Percentiles rank a stretch among this genome's conserved stretches.
These are phyloP conservation scores for Skeletonema grethae DNA, from an alignment of 108 stramenopile genomes.

Conservation along the genomic window DNA sequence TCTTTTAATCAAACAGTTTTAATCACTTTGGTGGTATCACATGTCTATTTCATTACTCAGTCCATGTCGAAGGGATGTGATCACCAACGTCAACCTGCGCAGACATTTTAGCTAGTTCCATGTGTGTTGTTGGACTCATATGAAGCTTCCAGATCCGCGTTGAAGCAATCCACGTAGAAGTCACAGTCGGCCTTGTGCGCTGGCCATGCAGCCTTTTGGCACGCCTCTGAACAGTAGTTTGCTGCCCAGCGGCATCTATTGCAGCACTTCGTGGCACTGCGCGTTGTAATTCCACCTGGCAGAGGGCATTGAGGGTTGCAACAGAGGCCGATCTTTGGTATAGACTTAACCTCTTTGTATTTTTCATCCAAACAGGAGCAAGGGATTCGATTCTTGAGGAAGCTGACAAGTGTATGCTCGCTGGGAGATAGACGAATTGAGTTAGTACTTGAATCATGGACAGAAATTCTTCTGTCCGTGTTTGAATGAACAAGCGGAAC, in stretches of 20 bases:
- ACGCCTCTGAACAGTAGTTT: not conserved
- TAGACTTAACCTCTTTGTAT: not conserved
- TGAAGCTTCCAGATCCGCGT: not conserved
- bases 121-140: not conserved
- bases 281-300: not conserved
- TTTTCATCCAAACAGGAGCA: not conserved
- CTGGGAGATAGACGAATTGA: not conserved
- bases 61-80: too few relatives aligned
- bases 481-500: too few relatives aligned
- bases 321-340: not conserved
- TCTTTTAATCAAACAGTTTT: too few relatives aligned
- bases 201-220: not conserved
- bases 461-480: too few relatives aligned
- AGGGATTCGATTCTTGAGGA: not conserved
- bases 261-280: not conserved
- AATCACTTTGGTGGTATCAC: too few relatives aligned
- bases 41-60: too few relatives aligned
- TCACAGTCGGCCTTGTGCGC: not conserved
- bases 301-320: not conserved
- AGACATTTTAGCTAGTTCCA: too few relatives aligned
- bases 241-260: not conserved
- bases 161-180: not conserved
- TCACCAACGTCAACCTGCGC: too few relatives aligned
- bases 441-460: too few relatives aligned
- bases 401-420: not conserved